Conservation (phyloP, 1,139 yeast genomes). For the Scheffersomyces insectosa region DNA sequence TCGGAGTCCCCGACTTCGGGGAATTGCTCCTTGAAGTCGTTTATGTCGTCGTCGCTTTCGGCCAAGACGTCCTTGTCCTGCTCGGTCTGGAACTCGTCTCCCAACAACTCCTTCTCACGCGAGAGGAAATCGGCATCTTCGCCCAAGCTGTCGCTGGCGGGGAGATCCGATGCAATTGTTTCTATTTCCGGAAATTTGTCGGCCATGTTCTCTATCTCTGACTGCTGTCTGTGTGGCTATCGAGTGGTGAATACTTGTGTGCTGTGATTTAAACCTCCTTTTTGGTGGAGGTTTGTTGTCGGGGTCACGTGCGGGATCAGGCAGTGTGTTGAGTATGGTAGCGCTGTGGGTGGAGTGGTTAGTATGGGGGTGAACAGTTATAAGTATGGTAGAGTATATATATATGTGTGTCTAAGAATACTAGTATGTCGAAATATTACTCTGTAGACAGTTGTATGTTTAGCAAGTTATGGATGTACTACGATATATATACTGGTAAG, state of each 20-base stretch:
- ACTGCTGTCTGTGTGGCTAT: too few species aligned
- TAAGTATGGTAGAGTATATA: too few species aligned
- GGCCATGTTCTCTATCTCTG: constrained; percentile 50
- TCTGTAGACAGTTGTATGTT: too few species aligned
- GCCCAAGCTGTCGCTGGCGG: constrained; percentile 31
- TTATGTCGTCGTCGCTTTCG: constrained; percentile 59
- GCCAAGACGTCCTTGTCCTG: constrained; percentile 57
- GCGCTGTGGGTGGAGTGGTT: too few species aligned
- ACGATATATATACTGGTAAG: too few species aligned
- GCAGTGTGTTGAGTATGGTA: too few species aligned
- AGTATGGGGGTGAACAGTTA: too few species aligned
- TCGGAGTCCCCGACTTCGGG: constrained; percentile 53
- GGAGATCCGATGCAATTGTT: constrained; percentile 39
- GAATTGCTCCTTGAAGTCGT: constrained; percentile 65
- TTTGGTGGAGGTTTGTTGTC: constrained; percentile 2
- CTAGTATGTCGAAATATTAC: too few species aligned
- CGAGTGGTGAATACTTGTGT: background rate
- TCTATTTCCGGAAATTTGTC: constrained; percentile 87
- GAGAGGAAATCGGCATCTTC: constrained; percentile 67
- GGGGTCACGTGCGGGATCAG: background rate
- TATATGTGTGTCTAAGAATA: too few species aligned
- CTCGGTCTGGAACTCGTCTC: constrained; percentile 77
- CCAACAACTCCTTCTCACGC: constrained; percentile 82
- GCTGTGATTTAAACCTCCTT: background rate
- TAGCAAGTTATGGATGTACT: too few species aligned